Evolutionary conservation across 2,329 filamentous ascomycete species (phyloP), one percentile per base, ranked within the genome.

Genomic region (Stylonectria norvegica): DNA sequence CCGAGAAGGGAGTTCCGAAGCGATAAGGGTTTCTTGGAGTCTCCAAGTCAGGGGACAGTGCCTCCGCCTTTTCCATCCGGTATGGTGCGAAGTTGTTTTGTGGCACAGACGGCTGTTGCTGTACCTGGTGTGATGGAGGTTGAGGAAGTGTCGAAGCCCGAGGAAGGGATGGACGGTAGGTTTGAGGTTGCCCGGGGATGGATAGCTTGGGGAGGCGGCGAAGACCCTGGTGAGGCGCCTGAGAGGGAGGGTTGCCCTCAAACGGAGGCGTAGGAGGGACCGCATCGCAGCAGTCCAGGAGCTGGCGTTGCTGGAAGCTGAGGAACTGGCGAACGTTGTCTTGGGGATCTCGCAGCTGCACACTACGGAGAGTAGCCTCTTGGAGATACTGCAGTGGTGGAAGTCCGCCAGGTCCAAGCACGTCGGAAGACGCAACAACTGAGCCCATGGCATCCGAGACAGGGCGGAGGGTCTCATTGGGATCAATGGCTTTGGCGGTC

Each of bases 311-410:
- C 36, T 97, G 91, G 61, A 95, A 90, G 58, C 79, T 79, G 38
- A 97, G 76, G 66, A 95, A 97, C 51, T 95, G 88, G 58, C 87
- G 83, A 23, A 97, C 89, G 54, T 91, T 95, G 66, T 96, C 90
- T 63, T 94, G 90, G 5, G 90, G 86, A 58, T 96, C 89, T 38
- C 85, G 78, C 14, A 73, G 71, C 58, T 85, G 76, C 20, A 95
- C 61, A 47, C 75, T 80, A 42, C 81, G 79, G 12, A 95, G 80
- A 29, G 75, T 76, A 34, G 84, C 80, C 61, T 89, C 83, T 55
- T 89, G 83, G 25, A 96, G 76, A 48, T 82, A 79, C 43, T 78
- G 75, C 44, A 90, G 73, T 17, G 82, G 73, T 16, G 84, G 75
- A 10, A 82, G 61, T 33, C 61, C 66, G 23, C 78, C 78, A 5